These are phyloP conservation scores for Fusarium nodosum DNA, from an alignment of 2,329 filamentous ascomycete genomes.

Conservation along the genomic window DNA sequence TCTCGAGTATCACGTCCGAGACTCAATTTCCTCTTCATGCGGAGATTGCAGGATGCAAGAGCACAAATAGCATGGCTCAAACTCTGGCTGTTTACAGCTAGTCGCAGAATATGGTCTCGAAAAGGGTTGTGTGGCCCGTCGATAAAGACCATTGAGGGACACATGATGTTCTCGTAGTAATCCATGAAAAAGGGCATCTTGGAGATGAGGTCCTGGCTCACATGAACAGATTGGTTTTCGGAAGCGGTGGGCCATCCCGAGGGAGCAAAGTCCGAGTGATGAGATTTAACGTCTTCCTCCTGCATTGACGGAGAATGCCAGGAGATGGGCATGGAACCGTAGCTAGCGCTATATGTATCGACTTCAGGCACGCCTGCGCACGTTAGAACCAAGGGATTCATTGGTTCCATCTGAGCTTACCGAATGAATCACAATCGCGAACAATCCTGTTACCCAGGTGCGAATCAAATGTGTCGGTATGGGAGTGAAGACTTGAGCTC, in stretches of 20 bases:
- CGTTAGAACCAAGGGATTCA: slow-evolving; percentile 56
- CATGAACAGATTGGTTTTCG: slow-evolving; percentile 62
- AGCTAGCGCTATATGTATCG: slow-evolving; percentile 66
- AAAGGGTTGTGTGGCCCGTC: slow-evolving; percentile 90
- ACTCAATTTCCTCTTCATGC: slow-evolving; percentile 82
- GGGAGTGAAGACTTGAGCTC: slow-evolving; percentile 71
- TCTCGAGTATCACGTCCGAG: slow-evolving; percentile 69
- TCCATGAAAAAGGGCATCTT: slow-evolving; percentile 91
- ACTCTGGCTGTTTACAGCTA: slow-evolving; percentile 82
- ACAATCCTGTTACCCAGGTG: slow-evolving; percentile 67
- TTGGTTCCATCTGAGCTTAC: slow-evolving; percentile 60
- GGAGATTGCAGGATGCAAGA: slow-evolving; percentile 87
- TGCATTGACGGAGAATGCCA: slow-evolving; percentile 60
- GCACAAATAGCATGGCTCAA: slow-evolving; percentile 95
- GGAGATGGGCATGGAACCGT: slow-evolving; percentile 62
- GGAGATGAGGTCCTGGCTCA: slow-evolving; percentile 75
- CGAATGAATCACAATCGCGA: slow-evolving; percentile 68
- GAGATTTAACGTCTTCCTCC: slow-evolving; percentile 61
- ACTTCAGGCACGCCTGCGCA: slow-evolving; percentile 65
- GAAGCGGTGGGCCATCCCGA: slow-evolving; percentile 64
- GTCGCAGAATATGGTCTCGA: slow-evolving; percentile 81
- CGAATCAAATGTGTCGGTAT: slow-evolving; percentile 70
- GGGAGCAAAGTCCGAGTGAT: slow-evolving; percentile 60
- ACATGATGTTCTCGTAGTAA: slow-evolving; percentile 94
- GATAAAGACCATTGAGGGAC: slow-evolving; percentile 90